Percentiles rank a stretch among this genome's conserved stretches.
Conservation (phyloP, 163 green algal species). For the Trebouxia gelatinosa region DNA sequence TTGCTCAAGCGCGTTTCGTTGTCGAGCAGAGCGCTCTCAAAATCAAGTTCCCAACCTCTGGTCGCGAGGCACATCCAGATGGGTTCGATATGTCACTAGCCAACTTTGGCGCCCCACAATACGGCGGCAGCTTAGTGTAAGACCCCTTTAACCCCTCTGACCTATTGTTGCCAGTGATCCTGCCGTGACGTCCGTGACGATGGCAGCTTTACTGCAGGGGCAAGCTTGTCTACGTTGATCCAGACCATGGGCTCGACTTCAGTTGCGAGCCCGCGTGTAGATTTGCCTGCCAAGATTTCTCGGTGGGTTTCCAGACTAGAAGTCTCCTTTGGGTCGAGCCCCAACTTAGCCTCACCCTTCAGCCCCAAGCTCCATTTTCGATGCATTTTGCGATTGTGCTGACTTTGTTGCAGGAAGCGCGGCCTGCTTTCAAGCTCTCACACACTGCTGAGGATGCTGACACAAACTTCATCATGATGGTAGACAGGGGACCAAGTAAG, state of each 20-base stretch:
- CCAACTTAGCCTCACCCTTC: too few species aligned
- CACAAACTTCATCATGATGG: constrained; percentile 70
- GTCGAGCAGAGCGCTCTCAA: constrained; percentile 51
- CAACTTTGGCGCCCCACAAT: constrained; percentile 46
- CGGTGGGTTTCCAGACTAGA: constrained; percentile 41
- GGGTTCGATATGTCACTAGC: constrained; percentile 53
- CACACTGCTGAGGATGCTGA: constrained; percentile 27
- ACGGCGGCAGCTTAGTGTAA: constrained; percentile 26
- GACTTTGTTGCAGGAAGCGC: constrained; percentile 40
- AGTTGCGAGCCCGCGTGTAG: constrained; percentile 59
- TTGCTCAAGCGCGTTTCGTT: constrained; percentile 40
- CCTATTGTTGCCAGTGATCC: too few species aligned
- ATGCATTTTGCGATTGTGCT: too few species aligned
- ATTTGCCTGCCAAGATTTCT: constrained; percentile 65
- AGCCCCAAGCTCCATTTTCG: too few species aligned
- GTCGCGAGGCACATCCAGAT: constrained; percentile 29
- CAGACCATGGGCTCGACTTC: constrained; percentile 46
- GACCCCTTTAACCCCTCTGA: neutral
- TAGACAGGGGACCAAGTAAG: constrained; percentile 71
- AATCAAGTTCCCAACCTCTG: constrained; percentile 44
- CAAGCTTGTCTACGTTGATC: constrained; percentile 61
- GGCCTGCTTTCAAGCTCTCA: constrained; percentile 40
- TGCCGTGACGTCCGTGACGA: too few species aligned
- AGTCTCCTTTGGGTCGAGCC: too few species aligned
- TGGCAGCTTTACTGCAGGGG: constrained; percentile 45